Evolutionary conservation across 106 monocot species (phyloP), one percentile per base, ranked within the genome.

Genomic region (Platanthera zijinensis): DNA sequence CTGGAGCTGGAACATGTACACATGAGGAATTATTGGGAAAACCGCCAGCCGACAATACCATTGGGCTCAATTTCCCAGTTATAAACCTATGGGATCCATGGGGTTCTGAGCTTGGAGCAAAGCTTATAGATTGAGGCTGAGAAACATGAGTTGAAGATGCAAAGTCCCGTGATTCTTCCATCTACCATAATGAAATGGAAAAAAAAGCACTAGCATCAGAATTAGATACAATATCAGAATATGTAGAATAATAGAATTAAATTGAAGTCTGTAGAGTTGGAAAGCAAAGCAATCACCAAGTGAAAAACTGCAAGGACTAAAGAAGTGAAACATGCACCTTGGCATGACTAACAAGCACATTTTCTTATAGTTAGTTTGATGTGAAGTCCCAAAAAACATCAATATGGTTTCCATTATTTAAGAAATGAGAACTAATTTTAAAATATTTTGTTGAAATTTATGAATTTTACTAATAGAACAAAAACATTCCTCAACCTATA

Each of bases 101-200:
- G 49, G 46, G 46, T 10, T 87, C 90, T 59, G 74, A 30, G 18
- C 57, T 84, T 61, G 62, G n/a, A 52, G 30, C 53, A 54, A 56
- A 69, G 45, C 62, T 66, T 1, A 51, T 50, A 50, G 76, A 57
- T 45, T 52, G 52, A 78, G 54, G 75, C 49, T 82, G 72, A 77
- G 84, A 59, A 13, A 78, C 47, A 77, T 50, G 68, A 78, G 48
- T 22, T 61, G 83, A 69, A 48, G 82, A 12, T 13, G 71, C 13
- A 54, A 73, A 9, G 68, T 75, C 78, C 57, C 78, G 88, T 12
- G 81, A 51, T 67, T 88, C 91, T 68, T 91, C 88, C 91, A 91
- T 86, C 91, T 91, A 77, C 18, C 59, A 6, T 59, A 25, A 53
- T 22, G 21, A 12, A 50, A 39, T 0, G 25, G 12, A 18, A 21